Conservation (phyloP, 2,329 filamentous ascomycete species). For the Colletotrichum aenigma region DNA sequence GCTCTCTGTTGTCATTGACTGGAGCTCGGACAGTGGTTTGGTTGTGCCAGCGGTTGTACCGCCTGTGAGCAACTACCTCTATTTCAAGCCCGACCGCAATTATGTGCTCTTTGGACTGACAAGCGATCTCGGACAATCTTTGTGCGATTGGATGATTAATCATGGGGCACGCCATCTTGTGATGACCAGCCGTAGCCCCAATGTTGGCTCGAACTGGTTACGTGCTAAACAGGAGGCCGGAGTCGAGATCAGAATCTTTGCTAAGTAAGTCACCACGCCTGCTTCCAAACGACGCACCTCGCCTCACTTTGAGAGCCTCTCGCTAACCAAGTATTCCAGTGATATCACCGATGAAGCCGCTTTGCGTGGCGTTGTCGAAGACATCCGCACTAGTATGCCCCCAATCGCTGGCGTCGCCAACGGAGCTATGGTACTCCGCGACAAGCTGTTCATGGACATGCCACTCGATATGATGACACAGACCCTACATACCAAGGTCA, state of each 20-base stretch:
- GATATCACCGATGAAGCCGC: not conserved
- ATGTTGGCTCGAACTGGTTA: not conserved
- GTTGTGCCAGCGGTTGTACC: not conserved
- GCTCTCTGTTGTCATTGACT: not conserved
- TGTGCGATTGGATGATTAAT: not conserved
- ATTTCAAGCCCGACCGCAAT: not conserved
- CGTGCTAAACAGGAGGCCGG: not conserved
- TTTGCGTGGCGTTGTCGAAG: not conserved
- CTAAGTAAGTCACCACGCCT: not conserved
- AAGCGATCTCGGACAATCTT: not conserved
- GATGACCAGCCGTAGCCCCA: not conserved
- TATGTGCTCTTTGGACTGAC: not conserved
- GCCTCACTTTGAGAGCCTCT: no score
- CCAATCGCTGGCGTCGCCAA: constrained; percentile 45
- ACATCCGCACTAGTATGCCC: constrained; percentile 21
- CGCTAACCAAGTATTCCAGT: rapidly evolving
- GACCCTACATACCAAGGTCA: not conserved
- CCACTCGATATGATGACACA: constrained; percentile 24
- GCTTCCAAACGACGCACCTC: no score
- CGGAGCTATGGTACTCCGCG: constrained; percentile 48
- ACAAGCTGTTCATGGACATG: constrained; percentile 35
- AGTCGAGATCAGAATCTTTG: not conserved
- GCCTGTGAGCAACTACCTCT: not conserved
- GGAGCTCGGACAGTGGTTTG: not conserved
- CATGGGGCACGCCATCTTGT: not conserved